A percentile compares a stretch with the other conserved stretches of the same genome.
Evolutionary conservation across 139 green algal species (phyloP).

Genomic region (Chlorella sp.): DNA sequence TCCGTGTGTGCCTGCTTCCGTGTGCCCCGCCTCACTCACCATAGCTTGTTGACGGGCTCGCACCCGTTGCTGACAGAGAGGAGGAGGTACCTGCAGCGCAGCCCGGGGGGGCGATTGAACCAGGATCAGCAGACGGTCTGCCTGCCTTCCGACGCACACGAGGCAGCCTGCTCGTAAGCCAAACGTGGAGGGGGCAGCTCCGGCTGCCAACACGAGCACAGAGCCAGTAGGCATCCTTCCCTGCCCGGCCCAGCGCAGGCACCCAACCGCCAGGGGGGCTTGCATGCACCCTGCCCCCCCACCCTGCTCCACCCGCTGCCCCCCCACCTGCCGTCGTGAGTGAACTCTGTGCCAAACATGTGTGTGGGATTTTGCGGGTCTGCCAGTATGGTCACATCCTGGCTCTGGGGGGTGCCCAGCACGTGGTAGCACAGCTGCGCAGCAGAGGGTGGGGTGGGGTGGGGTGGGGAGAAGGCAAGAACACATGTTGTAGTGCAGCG

Average conservation of each 20-base stretch:
- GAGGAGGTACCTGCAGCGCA: slow-evolving; percentile 72
- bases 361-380: slow-evolving; percentile 68
- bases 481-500: background rate
- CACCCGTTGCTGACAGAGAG: slow-evolving; percentile 80
- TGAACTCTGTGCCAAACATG: slow-evolving; percentile 79
- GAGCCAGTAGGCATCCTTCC: no score
- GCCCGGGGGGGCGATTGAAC: background rate
- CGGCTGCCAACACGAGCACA: no score
- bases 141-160: no score
- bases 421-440: slow-evolving; percentile 85
- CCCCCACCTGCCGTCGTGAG: slow-evolving; percentile 82
- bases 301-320: background rate
- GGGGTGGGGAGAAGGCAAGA: background rate
- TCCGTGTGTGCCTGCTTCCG: no score
- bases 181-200: no score
- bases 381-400: slow-evolving; percentile 73
- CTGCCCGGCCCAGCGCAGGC: no score
- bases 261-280: background rate
- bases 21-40: no score
- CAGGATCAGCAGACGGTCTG: background rate
- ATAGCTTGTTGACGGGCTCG: slow-evolving; percentile 84
- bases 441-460: background rate
- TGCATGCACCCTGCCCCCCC: background rate
- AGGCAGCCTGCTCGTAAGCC: no score
- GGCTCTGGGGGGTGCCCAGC: slow-evolving; percentile 74